A percentile compares a stretch with the other conserved stretches of the same genome.
Conservation (phyloP, 805 yeast genomes). For the Komagataella ulmi region DNA sequence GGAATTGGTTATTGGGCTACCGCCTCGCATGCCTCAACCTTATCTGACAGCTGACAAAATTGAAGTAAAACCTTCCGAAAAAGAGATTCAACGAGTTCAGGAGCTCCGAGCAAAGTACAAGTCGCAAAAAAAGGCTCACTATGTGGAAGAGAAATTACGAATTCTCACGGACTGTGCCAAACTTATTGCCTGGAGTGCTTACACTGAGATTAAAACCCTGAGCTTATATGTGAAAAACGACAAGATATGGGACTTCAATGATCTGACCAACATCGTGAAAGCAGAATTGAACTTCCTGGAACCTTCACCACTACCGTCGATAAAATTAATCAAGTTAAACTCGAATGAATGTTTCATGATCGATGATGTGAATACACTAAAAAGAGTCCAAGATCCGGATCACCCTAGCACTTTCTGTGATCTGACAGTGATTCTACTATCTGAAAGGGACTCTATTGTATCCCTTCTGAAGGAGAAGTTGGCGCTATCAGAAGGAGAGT, state of each 20-base stretch:
- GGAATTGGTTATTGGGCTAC: conserved; percentile 18
- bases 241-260: conserved; percentile 13
- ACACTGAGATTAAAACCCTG: conserved; percentile 11
- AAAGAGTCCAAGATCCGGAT: not conserved
- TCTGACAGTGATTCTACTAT: conserved; percentile 8
- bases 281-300: conserved; percentile 11
- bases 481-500: conserved; percentile 1
- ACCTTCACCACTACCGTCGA: conserved; percentile 7
- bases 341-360: conserved; percentile 6
- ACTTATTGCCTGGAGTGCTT: conserved; percentile 16
- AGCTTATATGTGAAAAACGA: conserved; percentile 16
- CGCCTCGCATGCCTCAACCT: conserved; percentile 30
- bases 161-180: conserved; percentile 22
- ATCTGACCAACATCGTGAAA: conserved; percentile 11
- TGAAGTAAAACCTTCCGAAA: conserved; percentile 22
- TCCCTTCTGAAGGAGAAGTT: not conserved
- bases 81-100: conserved; percentile 18
- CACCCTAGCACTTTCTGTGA: conserved; percentile 1
- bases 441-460: conserved; percentile 3
- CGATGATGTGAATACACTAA: conserved; percentile 3
- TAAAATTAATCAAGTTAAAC: conserved; percentile 11
- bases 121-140: conserved; percentile 22
- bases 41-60: conserved; percentile 26
- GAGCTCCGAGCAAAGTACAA: conserved; percentile 24
- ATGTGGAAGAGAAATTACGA: conserved; percentile 27